Base-by-base conservation (phyloP, 345 rosid species). In the Fremontodendron californicum region DNA sequence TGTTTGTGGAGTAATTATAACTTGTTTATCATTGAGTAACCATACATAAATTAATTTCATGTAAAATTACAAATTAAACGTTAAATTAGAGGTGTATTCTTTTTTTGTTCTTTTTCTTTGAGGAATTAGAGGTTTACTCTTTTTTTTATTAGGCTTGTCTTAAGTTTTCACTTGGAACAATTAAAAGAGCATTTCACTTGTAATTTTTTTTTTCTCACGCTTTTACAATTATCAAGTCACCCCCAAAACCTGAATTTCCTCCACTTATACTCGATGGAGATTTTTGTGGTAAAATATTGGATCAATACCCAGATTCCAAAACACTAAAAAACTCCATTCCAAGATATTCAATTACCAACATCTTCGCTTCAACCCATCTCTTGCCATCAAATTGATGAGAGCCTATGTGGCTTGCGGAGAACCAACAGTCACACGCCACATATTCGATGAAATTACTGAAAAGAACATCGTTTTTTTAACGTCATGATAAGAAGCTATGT, bases 401-500 rank as follows among this genome's bases (percentile, higher is more conserved):
- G 82, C 85, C n/a, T 92, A 88, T 65, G 82, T 90, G 1, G 76
- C 85, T 71, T 5, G 81, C 4, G 90, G 88, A 4, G 86, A 86
- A 69, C 85, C 89, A 7, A n/a, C 43, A 1, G 31, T 73, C 67
- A 77, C 92, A 57, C 95, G 92, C 86, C 87, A 84, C 52, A 39
- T 90, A 80, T 92, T 92, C 85, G 97, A 88, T 25, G 88, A 83
- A 89, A 90, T 85, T 81, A 74, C 91, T 19, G 86, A 86, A 16
- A 88, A 87, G 84, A 90, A 89, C 65, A 89, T 89, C 5, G 88
- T 92, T 67, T 84, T 92, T 80, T 88, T 31, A 89, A 92, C 78
- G 97, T 90, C 45, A 87, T 89, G 92, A 92, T 92, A 19, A 86
- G 97, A 81, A 89, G 95, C 79, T 90, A 86, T 51, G 90, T 87